Base-by-base conservation (phyloP, 805 yeast genomes). In the Candida orba region DNA sequence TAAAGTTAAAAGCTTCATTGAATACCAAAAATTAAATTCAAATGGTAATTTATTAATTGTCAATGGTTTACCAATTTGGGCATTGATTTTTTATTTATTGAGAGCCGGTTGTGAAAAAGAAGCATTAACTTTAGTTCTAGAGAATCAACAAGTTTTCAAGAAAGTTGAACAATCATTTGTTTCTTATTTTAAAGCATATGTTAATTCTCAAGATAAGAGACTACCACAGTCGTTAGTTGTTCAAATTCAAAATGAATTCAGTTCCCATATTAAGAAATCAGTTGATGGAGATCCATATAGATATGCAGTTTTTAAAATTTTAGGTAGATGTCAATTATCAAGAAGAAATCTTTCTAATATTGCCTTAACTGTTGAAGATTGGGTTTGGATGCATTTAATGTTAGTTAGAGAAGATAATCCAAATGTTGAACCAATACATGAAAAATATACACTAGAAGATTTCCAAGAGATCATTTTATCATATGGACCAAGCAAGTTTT, bases 41-140 rank as follows among this genome's bases (percentile, higher is more conserved):
- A 66, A 66, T 42, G 67, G 70, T n/a, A 74, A 75, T 47, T 54
- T 84, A 39, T 72, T 82, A 34, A 66, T 82, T 43, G 80, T 88
- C 22, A 90, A 91, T 63, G 89, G 89, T 15, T 69, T 76, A 2
- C 98, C 98, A 9, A 76, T 93, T n/a, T 91, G 99, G 99, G 96
- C 96, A 0, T 66, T 88, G 33, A 65, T 93, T 10, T 93, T 84
- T 59, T 91, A 86, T 62, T 68, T 91, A 48, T 62, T 93, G 41
- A 79, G 99, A 57, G 81, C 91, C 4, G 98, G 99, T 2, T 76
- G 84, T 51, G 66, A 76, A 50, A 68, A 77, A 38, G 98, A 90
- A 51, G 96, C 96, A 0, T 66, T 84, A 29, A 79, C 79, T 33
- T 75, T 85, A 41, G 80, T 86, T 3, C 56, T 71, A 6, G 73